Percentiles rank a stretch among this genome's conserved stretches.
phyloP scores from a whole-genome alignment of 192 early-diverging fungal genomes.

The Mortierella antarctica region DNA sequence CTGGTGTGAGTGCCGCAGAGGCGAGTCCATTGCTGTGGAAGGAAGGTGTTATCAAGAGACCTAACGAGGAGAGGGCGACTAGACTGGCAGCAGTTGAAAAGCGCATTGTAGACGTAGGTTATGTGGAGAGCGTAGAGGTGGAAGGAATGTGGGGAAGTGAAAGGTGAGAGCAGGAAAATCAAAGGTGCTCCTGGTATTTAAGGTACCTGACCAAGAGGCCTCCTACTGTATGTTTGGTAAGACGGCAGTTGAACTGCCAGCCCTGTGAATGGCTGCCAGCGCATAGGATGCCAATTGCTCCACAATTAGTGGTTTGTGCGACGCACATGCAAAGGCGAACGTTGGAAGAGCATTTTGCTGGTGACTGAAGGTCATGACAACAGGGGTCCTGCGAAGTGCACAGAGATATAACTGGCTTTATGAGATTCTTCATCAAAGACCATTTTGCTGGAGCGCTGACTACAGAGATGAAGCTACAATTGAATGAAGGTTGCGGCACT shows the following conservation, averaged over 20 bases:
- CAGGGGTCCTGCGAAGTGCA: too few species aligned
- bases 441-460: too few species aligned
- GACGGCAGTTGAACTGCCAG: neutral
- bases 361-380: too few species aligned
- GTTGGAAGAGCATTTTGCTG: too few species aligned
- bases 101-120: neutral
- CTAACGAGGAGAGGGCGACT: slow-evolving; percentile 22
- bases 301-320: too few species aligned
- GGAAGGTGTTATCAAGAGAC: slow-evolving; percentile 14
- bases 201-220: neutral
- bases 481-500: too few species aligned
- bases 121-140: neutral
- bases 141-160: neutral
- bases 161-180: slow-evolving; percentile 3
- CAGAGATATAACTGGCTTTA: too few species aligned
- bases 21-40: neutral
- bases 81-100: slow-evolving; percentile 7
- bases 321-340: too few species aligned
- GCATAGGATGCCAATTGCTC: slow-evolving; percentile 3
- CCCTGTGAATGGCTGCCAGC: slow-evolving; percentile 40
- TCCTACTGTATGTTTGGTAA: too few species aligned
- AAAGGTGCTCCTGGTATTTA: slow-evolving; percentile 4
- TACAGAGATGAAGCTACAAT: too few species aligned
- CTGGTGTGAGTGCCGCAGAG: slow-evolving; percentile 22
- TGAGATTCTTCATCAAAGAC: too few species aligned